Conservation (phyloP, 2,329 filamentous ascomycete genomes). For the Epichloe gansuensis region DNA sequence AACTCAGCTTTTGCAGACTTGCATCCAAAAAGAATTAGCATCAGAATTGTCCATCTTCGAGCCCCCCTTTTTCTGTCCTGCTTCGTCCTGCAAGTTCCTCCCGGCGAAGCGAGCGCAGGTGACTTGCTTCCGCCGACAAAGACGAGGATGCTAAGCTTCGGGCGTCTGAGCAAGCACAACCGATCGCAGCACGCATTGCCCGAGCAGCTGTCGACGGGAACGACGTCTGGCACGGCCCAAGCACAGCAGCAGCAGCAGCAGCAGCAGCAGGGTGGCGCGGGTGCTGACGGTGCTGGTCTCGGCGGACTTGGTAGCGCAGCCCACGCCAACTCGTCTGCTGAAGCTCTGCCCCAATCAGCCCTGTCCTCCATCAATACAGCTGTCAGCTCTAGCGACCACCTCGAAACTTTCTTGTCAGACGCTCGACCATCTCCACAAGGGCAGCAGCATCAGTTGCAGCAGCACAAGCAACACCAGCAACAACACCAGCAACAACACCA, state of each 20-base stretch:
- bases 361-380: slow-evolving; percentile 29
- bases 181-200: slow-evolving; percentile 44
- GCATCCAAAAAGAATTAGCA: slow-evolving; percentile 3
- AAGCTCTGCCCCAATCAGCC: slow-evolving; percentile 31
- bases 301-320: slow-evolving; percentile 5
- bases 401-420: slow-evolving; percentile 26
- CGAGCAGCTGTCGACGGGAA: slow-evolving; percentile 27
- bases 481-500: no score
- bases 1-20: slow-evolving; percentile 9
- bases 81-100: not conserved
- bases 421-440: slow-evolving; percentile 10
- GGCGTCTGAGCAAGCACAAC: slow-evolving; percentile 43
- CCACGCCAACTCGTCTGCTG: slow-evolving; percentile 19
- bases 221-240: slow-evolving; percentile 16
- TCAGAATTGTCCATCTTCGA: slow-evolving; percentile 2
- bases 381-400: slow-evolving; percentile 31
- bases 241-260: not conserved
- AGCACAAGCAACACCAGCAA: slow-evolving; percentile 14
- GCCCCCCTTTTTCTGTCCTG: not conserved
- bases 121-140: not conserved
- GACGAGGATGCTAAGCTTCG: slow-evolving; percentile 38
- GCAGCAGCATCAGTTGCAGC: slow-evolving; percentile 13
- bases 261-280: not conserved
- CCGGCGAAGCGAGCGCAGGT: not conserved
- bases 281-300: not conserved